phyloP scores from a whole-genome alignment of 306 rosid genomes.

The Spatholobus suberectus region DNA sequence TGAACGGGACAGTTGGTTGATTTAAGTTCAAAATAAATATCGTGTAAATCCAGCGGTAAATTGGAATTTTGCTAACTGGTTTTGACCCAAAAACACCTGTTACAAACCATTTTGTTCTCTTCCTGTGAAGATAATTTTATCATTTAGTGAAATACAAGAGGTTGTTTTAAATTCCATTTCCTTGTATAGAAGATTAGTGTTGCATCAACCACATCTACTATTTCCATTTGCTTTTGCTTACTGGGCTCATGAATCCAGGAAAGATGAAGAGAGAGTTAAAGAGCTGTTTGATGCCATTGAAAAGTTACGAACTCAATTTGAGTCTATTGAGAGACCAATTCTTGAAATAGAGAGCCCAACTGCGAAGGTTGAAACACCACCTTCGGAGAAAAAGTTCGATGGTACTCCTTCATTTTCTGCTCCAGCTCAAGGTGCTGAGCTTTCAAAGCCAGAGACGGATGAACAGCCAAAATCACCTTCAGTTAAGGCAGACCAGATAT shows the following conservation, averaged over 20 bases:
- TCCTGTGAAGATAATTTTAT: background rate
- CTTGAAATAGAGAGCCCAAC: conserved; percentile 84
- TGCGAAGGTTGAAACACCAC: conserved; percentile 56
- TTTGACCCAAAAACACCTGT: background rate
- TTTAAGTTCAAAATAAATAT: conserved; percentile 23
- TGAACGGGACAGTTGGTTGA: conserved; percentile 21
- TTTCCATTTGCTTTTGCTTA: conserved; percentile 14
- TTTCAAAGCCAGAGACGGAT: conserved; percentile 46
- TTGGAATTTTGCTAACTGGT: conserved; percentile 5
- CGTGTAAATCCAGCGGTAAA: background rate
- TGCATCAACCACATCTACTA: background rate
- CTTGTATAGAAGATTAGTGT: background rate
- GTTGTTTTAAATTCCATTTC: background rate
- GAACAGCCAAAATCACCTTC: conserved; percentile 51
- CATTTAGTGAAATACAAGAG: background rate
- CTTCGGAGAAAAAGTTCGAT: conserved; percentile 50
- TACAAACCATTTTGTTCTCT: conserved; percentile 22
- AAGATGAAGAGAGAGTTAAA: conserved; percentile 71
- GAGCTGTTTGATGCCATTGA: conserved; percentile 79
- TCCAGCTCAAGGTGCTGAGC: conserved; percentile 36
- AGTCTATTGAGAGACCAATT: conserved; percentile 83
- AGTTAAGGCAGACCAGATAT: conserved; percentile 52
- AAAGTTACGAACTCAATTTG: conserved; percentile 70
- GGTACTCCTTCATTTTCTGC: conserved; percentile 46
- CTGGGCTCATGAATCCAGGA: conserved; percentile 61